Evolutionary conservation across 345 rosid species (phyloP), one percentile per base, ranked within the genome.

Genomic region (Mangifera indica): DNA sequence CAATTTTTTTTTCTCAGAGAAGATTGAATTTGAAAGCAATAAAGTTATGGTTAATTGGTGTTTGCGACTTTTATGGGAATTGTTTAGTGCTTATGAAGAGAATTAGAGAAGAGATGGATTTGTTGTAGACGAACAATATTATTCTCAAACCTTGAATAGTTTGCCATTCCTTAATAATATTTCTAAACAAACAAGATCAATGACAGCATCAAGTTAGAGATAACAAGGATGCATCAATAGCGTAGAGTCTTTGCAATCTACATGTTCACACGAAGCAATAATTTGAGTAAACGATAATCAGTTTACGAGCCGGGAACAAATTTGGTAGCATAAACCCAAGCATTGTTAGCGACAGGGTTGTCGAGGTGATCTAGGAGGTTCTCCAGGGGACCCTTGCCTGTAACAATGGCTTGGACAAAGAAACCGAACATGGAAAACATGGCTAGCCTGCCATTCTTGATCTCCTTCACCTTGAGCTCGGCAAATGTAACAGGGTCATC

Each of bases 341-440:
- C 99, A 78, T 92, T 92, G 89, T 95, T 95, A 22, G 99, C 93
- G 7, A 90, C 99, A 0, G 98, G 98, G 89, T 90, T 73, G 49
- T 92, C 96, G 20, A 95, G 82, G 86, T 92, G 99, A 78, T 92
- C 99, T 60, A 92, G 78, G 60, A 94, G 93, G 72, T 92, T 94
- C 81, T 94, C 97, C 56, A 90, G 80, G 15, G 98, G 98, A 69
- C 98, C 98, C 80, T 94, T 94, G 13, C 98, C 98, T 0, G 97
- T 92, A 4, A 94, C 97, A 79, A 92, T 90, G 66, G 98, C 98
- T 80, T 94, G 98, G 55, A 94, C 98, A 60, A 90, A 94, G 93
- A 89, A 94, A 45, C 98, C 98, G 67, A 94, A 94, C 98, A 94
- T 94, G 61, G 98, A 88, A 87, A 94, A 94, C 98, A 92, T 92